Conservation (phyloP, 1,284 basidiomycete species). For the Leccinum fuscescens region DNA sequence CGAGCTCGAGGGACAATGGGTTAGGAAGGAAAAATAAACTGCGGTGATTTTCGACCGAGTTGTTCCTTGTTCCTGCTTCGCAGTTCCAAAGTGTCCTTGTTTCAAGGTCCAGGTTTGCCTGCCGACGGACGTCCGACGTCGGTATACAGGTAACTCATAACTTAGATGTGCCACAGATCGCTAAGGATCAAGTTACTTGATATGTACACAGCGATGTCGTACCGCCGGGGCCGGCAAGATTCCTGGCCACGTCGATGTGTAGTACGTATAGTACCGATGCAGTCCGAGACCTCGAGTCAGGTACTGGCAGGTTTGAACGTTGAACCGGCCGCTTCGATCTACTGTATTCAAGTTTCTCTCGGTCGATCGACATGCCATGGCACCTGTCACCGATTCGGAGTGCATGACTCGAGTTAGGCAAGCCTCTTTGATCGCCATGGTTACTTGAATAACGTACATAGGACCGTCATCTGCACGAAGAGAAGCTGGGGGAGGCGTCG, state of each 20-base stretch:
- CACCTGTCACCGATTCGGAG: not conserved
- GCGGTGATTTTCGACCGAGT: not conserved
- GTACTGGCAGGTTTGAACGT: not conserved
- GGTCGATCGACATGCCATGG: not conserved
- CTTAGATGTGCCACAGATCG: no score
- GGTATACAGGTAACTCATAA: no score
- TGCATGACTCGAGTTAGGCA: not conserved
- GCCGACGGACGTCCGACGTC: not conserved
- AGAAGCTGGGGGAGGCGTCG: slow-evolving; percentile 35
- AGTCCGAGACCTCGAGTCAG: no score
- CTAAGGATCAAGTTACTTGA: no score
- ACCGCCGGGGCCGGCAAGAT: no score
- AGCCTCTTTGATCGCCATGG: not conserved
- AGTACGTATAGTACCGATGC: no score
- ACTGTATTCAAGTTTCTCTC: not conserved
- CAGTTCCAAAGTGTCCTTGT: not conserved
- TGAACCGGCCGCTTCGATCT: no score
- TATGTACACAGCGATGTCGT: no score
- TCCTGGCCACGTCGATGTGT: no score
- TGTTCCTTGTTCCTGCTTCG: not conserved
- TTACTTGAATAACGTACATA: not conserved
- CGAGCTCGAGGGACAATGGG: not conserved
- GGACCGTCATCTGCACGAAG: slow-evolving; percentile 22
- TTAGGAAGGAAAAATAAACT: not conserved
- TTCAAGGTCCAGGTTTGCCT: not conserved